Base-by-base conservation (phyloP, 257 asterid species). In the Petrea volubilis region DNA sequence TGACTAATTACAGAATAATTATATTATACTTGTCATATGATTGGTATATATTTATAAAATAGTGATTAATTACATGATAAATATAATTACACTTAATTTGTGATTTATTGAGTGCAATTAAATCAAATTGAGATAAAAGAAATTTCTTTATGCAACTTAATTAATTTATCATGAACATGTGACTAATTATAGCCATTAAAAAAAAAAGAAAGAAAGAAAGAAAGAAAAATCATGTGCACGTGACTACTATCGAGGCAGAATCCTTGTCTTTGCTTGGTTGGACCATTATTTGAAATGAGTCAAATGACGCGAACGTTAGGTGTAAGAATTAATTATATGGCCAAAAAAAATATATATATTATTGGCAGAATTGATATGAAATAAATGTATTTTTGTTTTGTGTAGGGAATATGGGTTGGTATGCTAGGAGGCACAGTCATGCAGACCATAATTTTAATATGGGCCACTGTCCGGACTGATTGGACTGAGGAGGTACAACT, bases 361-460 rank as follows among this genome's bases (percentile, higher is more conserved):
- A 9, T 41, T 8, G 10, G 47, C 2, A 41, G n/a, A 41, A 41
- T 3, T 10, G 47, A 11, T 10, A 9, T 9, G 3, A 13, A 41
- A 43, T 43, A 12, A 5, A n/a, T 47, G 9, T 47, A 0, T n/a
- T 13, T 23, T 47, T 52, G 51, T 5, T 46, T 23, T 14, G 20
- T 78, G 64, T 70, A 88, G 95, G 95, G 95, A n/a, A 84, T 88
- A 51, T 88, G 91, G 88, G 40, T 82, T 13, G 95, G 95, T 13
- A 82, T 88, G 95, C 44, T 86, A 18, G 87, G 88, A 43, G 95
- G 92, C 18, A 86, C 88, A 20, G 33, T 78, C 47, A 80, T 88
- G 76, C 95, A 88, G 73, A 88, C 95, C 14, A 1, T 86, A 43
- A 88, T 88, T 29, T 69, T 88, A 43, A 20, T 86, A 60, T 88